Conservation (phyloP, 805 yeast species). For the Aciculoconidium aculeatum region DNA sequence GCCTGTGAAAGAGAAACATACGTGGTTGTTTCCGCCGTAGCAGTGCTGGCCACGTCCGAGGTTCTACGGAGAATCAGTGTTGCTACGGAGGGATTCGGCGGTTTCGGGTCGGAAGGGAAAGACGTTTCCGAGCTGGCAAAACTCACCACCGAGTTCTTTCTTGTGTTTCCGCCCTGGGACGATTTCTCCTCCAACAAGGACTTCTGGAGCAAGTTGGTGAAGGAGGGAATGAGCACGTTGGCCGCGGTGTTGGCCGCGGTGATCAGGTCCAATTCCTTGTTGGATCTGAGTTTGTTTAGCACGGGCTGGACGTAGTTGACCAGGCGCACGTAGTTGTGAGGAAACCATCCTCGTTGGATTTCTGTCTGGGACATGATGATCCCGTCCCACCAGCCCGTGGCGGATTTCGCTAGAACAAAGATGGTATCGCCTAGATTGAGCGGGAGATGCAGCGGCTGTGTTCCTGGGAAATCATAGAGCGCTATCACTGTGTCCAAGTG, state of each 20-base stretch:
- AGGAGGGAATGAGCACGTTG: conserved; percentile 38
- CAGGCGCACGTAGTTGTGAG: conserved; percentile 52
- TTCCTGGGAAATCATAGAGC: conserved; percentile 49
- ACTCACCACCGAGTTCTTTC: conserved; percentile 46
- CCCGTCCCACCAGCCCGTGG: conserved; percentile 89
- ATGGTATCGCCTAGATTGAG: conserved; percentile 63
- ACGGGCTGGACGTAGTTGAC: conserved; percentile 40
- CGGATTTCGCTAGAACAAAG: conserved; percentile 59
- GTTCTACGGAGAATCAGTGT: conserved; percentile 10
- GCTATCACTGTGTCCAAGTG: conserved; percentile 57
- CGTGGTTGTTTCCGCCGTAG: conserved; percentile 9
- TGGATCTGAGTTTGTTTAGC: conserved; percentile 29
- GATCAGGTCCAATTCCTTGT: conserved; percentile 36
- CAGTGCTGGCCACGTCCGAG: conserved; percentile 7
- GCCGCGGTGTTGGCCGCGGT: conserved; percentile 45
- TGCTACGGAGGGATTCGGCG: conserved; percentile 4
- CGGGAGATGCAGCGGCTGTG: conserved; percentile 46
- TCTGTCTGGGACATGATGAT: conserved; percentile 35
- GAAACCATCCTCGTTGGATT: conserved; percentile 78
- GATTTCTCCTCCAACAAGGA: conserved; percentile 25
- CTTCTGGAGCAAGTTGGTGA: conserved; percentile 32
- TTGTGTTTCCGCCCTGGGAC: conserved; percentile 25
- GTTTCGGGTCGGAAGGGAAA: conserved; percentile 17
- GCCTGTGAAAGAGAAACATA: conserved; percentile 23
- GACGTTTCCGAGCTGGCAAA: conserved; percentile 42